phyloP scores from a whole-genome alignment of 73 alveolate species.

The Paramecium octaurelia region DNA sequence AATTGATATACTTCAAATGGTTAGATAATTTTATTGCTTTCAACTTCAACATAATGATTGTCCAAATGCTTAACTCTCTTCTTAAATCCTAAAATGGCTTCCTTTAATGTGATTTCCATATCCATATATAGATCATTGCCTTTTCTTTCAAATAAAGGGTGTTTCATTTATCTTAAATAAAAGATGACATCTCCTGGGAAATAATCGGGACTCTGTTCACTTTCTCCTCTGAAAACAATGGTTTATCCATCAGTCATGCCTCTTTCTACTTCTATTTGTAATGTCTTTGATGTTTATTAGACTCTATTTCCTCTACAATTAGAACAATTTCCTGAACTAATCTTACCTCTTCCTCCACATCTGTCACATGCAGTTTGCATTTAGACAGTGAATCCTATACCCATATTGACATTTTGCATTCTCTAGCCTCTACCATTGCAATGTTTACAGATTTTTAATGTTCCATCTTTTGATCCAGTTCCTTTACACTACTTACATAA shows the following conservation, averaged over 20 bases:
- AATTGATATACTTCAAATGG: slow-evolving; percentile 66
- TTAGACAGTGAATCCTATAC: slow-evolving; percentile 90
- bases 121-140: slow-evolving; percentile 83
- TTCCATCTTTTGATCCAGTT: slow-evolving; percentile 97
- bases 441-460: slow-evolving; percentile 85
- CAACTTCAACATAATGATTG: slow-evolving; percentile 85
- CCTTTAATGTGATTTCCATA: slow-evolving; percentile 80
- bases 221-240: slow-evolving; percentile 88
- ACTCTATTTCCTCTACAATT: slow-evolving; percentile 92
- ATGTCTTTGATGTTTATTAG: slow-evolving; percentile 74
- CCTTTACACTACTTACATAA: slow-evolving; percentile 92
- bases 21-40: slow-evolving; percentile 81
- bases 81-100: slow-evolving; percentile 92
- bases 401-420: slow-evolving; percentile 79
- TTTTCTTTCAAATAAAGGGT: slow-evolving; percentile 79
- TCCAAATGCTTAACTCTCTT: slow-evolving; percentile 90
- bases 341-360: slow-evolving; percentile 94
- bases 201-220: slow-evolving; percentile 90
- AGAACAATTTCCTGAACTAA: slow-evolving; percentile 82
- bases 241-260: slow-evolving; percentile 95
- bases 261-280: slow-evolving; percentile 78
- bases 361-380: slow-evolving; percentile 89
- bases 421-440: slow-evolving; percentile 95
- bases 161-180: slow-evolving; percentile 73
- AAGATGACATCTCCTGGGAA: slow-evolving; percentile 96